Percentiles rank a stretch among this genome's conserved stretches.
Conservation (phyloP, 2,329 filamentous ascomycete genomes). For the Xylaria sp. region DNA sequence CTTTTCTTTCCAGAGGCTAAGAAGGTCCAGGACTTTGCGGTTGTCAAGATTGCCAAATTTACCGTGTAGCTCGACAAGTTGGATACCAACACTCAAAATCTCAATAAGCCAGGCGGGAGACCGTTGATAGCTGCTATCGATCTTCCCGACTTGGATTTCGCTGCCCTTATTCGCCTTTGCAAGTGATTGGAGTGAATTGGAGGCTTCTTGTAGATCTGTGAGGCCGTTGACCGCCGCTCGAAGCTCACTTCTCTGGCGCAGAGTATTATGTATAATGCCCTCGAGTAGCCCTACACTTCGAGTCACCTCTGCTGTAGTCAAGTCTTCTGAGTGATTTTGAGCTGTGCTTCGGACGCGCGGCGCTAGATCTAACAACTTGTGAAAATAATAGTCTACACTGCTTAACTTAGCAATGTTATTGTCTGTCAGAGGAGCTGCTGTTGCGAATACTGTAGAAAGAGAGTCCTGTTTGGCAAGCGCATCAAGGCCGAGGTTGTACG, state of each 20-base stretch:
- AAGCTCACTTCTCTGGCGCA: conserved; percentile 69
- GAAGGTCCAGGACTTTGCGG: conserved; percentile 54
- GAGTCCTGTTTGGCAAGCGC: conserved; percentile 79
- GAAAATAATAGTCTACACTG: conserved; percentile 77
- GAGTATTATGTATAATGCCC: conserved; percentile 76
- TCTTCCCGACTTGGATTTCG: conserved; percentile 39
- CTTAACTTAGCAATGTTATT: conserved; percentile 47
- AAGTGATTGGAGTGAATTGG: conserved; percentile 54
- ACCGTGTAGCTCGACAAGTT: conserved; percentile 73
- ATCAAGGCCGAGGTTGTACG: conserved; percentile 80
- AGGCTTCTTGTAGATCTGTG: conserved; percentile 53
- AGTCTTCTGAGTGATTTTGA: conserved; percentile 82
- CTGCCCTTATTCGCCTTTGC: conserved; percentile 41
- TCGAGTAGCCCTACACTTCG: conserved; percentile 89
- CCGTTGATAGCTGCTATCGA: conserved; percentile 45
- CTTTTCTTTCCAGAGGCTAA: conserved; percentile 63
- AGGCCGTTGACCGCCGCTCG: conserved; percentile 54
- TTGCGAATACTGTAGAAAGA: conserved; percentile 74
- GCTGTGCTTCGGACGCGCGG: conserved; percentile 73
- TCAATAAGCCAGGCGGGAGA: conserved; percentile 71
- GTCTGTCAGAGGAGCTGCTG: conserved; percentile 57
- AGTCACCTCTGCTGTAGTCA: conserved; percentile 82
- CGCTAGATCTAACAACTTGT: conserved; percentile 80
- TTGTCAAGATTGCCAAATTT: conserved; percentile 69
- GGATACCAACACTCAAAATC: conserved; percentile 71